A percentile compares a stretch with the other conserved stretches of the same genome.
Conservation (phyloP, 768 basidiomycete genomes). For the Boletus rubropictus region DNA sequence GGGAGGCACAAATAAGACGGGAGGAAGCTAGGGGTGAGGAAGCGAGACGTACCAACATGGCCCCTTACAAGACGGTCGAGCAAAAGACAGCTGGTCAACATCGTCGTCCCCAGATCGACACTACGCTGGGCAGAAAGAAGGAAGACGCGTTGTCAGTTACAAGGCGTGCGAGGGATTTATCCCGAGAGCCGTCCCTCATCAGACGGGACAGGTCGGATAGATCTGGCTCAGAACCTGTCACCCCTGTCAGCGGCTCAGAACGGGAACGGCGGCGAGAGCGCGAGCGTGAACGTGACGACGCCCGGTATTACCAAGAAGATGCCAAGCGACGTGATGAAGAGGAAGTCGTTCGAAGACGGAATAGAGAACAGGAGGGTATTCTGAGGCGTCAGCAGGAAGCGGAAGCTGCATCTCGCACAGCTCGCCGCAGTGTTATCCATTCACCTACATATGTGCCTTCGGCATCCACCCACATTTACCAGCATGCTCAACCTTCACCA, state of each 20-base stretch:
- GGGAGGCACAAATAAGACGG: conserved; percentile 28
- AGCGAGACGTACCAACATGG: conserved; percentile 30
- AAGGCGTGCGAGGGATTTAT: conserved; percentile 23
- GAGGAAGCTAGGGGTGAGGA: conserved; percentile 35
- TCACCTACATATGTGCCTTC: conserved; percentile 27
- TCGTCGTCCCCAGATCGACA: conserved; percentile 27
- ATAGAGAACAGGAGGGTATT: conserved; percentile 54
- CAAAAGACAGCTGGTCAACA: conserved; percentile 14
- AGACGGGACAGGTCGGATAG: conserved; percentile 21
- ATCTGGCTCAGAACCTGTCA: conserved; percentile 23
- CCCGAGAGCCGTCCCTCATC: conserved; percentile 22
- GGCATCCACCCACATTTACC: conserved; percentile 30
- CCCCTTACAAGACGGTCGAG: conserved; percentile 28
- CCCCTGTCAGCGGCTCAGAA: conserved; percentile 25
- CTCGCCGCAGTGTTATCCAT: conserved; percentile 33
- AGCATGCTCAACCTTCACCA: conserved; percentile 28
- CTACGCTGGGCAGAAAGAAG: conserved; percentile 24
- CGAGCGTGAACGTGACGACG: conserved; percentile 23
- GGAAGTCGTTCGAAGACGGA: conserved; percentile 38
- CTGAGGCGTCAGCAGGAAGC: conserved; percentile 54
- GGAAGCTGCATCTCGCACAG: conserved; percentile 43
- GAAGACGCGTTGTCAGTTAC: conserved; percentile 27
- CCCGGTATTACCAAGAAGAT: conserved; percentile 40
- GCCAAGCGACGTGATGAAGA: conserved; percentile 44
- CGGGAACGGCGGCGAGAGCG: conserved; percentile 23